These are phyloP conservation scores for Actinidia polygama DNA, from an alignment of 179 eudicot species.

Conservation along the genomic window DNA sequence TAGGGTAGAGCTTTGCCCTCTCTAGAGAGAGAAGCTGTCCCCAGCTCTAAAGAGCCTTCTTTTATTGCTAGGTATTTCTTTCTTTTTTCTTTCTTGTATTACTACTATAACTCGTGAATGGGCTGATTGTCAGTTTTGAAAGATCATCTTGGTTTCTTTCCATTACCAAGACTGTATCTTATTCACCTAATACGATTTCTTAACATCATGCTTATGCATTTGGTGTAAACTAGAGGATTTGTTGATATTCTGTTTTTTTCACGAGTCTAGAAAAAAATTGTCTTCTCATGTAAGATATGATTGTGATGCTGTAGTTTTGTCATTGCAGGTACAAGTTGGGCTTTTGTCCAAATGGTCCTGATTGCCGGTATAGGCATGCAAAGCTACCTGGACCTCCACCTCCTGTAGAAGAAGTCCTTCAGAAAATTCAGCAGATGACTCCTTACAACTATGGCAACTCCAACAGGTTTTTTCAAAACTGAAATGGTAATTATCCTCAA, in stretches of 20 bases:
- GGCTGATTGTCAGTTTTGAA: too few relatives aligned
- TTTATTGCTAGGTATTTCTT: too few relatives aligned
- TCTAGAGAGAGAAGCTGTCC: too few relatives aligned
- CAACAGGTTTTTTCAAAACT: slow-evolving; percentile 73
- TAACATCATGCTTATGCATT: not conserved
- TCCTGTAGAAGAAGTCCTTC: slow-evolving; percentile 91
- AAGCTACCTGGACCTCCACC: slow-evolving; percentile 98
- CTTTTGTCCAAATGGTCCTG: slow-evolving; percentile 98
- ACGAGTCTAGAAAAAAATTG: not conserved
- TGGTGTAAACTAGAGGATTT: not conserved
- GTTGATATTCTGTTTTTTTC: not conserved
- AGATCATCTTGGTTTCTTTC: not conserved
- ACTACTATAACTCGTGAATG: too few relatives aligned
- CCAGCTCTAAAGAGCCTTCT: too few relatives aligned
- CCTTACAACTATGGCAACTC: slow-evolving; percentile 67
- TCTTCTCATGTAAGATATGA: not conserved
- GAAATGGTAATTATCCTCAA: slow-evolving; percentile 64
- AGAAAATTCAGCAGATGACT: slow-evolving; percentile 86
- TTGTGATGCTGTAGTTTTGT: not conserved
- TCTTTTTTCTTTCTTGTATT: too few relatives aligned
- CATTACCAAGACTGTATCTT: not conserved
- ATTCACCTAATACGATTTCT: not conserved
- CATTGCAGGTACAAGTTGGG: slow-evolving; percentile 91
- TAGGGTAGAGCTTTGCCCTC: too few relatives aligned
- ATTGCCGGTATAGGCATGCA: slow-evolving; percentile 97